Evolutionary conservation across 2,329 filamentous ascomycete genomes (phyloP), one percentile per base, ranked within the genome.

Genomic region (Cladosporium sp.): DNA sequence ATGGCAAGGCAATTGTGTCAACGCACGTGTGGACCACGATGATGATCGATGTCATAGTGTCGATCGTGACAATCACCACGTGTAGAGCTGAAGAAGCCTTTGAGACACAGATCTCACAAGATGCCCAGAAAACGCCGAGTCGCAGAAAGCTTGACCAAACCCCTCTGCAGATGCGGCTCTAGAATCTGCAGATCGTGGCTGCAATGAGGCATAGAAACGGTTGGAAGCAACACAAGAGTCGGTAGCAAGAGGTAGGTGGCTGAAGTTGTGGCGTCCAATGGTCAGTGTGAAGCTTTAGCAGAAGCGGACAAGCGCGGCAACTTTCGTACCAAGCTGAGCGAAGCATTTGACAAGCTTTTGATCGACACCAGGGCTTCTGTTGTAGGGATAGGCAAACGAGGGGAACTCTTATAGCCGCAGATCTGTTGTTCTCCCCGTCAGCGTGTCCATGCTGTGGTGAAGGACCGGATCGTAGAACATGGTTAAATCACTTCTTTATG

Each of bases 291-390:
- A 38, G 34, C 30, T 49, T 39, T 30, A 15, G 30, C 17, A 17
- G 9, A 36, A 34, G 30, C 49, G 49, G 34, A 49, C 42, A 49
- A 56, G 54, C 43, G 28, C 43, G 43, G n/a, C 25, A 15, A 30
- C 36, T 28, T 9, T 3, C 19, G 25, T 12, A n/a, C 36, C 49
- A 51, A 51, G 49, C 47, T 20, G 30, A 22, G 37, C 51, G 19
- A 55, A 55, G 52, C 52, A 34, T 49, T 49, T n/a, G 34, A 56
- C 54, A 56, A 56, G 54, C 54, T 39, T 56, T 56, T 30, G 54
- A 56, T 56, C 54, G 17, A 42, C 54, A 15, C 42, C 42, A 30
- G 28, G 42, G 42, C 54, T 40, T 19, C 54, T n/a, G 11, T 1
- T 47, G 17, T 47, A n/a, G 43, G 43, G 25, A 47, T 22, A n/a